phyloP scores from a whole-genome alignment of 1,284 basidiomycete genomes.

The Sporisorium exsertum region DNA sequence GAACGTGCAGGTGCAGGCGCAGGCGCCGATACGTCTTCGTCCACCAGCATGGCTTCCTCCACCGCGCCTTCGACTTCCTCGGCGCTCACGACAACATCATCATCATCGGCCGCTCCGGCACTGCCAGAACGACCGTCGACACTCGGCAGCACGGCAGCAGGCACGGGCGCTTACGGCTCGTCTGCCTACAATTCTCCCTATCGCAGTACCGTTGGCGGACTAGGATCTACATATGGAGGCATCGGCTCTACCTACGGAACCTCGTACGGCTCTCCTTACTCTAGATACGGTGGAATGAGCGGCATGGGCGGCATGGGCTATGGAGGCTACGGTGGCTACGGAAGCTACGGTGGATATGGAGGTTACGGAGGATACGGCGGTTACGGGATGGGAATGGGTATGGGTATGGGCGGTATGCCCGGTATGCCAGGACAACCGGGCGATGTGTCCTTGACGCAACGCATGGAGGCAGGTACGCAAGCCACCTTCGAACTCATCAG shows the following conservation, averaged over 20 bases:
- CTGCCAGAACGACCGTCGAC: slow-evolving; percentile 65
- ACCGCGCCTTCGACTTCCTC: slow-evolving; percentile 27
- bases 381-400: slow-evolving; percentile 54
- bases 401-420: slow-evolving; percentile 58
- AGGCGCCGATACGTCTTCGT: slow-evolving; percentile 28
- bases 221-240: slow-evolving; percentile 62
- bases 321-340: slow-evolving; percentile 53
- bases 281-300: slow-evolving; percentile 59
- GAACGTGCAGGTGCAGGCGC: slow-evolving; percentile 61
- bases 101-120: slow-evolving; percentile 45
- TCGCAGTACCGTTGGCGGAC: slow-evolving; percentile 49
- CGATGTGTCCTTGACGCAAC: slow-evolving; percentile 78
- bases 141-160: slow-evolving; percentile 20
- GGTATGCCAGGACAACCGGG: slow-evolving; percentile 60
- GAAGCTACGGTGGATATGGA: slow-evolving; percentile 53
- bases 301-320: slow-evolving; percentile 39
- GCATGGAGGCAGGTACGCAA: slow-evolving; percentile 87
- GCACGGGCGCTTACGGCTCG: slow-evolving; percentile 40
- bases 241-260: slow-evolving; percentile 61
- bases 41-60: slow-evolving; percentile 23
- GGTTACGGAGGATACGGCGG: slow-evolving; percentile 56
- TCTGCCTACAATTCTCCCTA: slow-evolving; percentile 45
- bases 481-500: slow-evolving; percentile 93
- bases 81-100: slow-evolving; percentile 20
- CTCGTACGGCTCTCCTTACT: slow-evolving; percentile 64